Evolutionary conservation across 1,284 basidiomycete species (phyloP).

Genomic region (Ustilago nuda): DNA sequence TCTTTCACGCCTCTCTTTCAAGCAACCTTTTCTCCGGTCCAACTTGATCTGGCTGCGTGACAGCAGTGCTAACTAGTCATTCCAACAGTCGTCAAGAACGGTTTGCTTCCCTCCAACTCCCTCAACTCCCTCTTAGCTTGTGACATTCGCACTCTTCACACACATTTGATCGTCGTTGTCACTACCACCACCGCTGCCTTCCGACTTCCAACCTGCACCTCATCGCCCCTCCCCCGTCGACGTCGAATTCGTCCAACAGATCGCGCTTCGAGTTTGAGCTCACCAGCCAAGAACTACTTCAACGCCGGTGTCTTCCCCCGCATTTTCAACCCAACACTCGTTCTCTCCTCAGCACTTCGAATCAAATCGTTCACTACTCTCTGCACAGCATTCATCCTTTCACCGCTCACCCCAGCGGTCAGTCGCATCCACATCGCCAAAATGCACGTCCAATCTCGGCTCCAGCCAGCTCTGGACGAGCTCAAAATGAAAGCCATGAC

Average conservation of each 20-base stretch:
- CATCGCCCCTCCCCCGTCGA: neutral
- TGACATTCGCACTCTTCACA: neutral
- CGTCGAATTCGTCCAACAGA: neutral
- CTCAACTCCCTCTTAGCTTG: too few species aligned
- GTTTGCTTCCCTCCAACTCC: neutral
- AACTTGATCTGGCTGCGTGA: neutral
- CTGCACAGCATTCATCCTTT: neutral
- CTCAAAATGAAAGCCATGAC: slow-evolving; percentile 58
- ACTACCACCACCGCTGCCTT: neutral
- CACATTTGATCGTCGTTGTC: neutral
- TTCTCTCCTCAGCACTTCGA: too few species aligned
- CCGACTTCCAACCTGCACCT: neutral
- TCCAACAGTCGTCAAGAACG: neutral
- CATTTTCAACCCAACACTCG: too few species aligned
- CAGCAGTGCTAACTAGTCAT: neutral
- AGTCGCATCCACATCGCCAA: slow-evolving; percentile 2
- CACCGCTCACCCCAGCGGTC: neutral
- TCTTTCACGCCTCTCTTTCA: slow-evolving; percentile 19
- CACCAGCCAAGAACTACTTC: too few species aligned
- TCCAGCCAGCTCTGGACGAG: slow-evolving; percentile 50
- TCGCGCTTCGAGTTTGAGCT: neutral
- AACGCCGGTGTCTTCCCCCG: too few species aligned
- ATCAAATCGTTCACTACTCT: neutral
- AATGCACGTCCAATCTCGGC: slow-evolving; percentile 64
- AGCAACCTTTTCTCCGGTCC: neutral